phyloP scores from a whole-genome alignment of 306 rosid species.

The Quercus glauca region DNA sequence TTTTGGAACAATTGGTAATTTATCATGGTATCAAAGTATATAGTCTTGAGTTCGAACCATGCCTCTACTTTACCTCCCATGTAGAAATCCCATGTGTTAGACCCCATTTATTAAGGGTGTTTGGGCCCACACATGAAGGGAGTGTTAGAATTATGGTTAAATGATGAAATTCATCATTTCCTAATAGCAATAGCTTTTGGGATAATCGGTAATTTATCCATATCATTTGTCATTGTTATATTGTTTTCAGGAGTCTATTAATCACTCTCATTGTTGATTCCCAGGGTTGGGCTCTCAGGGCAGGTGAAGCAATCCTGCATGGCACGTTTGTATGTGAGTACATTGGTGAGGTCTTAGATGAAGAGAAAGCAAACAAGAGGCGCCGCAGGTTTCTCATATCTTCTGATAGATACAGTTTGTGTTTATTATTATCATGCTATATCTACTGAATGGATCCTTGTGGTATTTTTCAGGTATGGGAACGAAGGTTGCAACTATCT shows the following conservation, averaged over 20 bases:
- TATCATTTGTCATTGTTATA: constrained; percentile 13
- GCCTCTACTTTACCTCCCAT: too few species aligned
- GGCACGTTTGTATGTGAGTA: constrained; percentile 94
- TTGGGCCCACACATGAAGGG: too few species aligned
- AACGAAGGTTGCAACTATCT: constrained; percentile 54
- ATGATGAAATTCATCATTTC: too few species aligned
- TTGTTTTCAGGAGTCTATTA: constrained; percentile 25
- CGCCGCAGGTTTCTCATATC: constrained; percentile 53
- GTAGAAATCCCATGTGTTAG: too few species aligned
- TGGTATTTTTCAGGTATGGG: constrained; percentile 52
- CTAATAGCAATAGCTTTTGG: too few species aligned
- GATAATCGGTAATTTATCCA: too few species aligned
- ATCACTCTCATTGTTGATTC: constrained; percentile 21
- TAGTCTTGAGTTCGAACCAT: too few species aligned
- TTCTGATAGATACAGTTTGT: constrained; percentile 18
- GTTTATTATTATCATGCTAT: constrained; percentile 6
- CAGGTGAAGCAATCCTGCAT: constrained; percentile 79
- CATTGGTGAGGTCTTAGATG: constrained; percentile 83
- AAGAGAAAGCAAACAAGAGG: constrained; percentile 66
- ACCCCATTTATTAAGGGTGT: too few species aligned
- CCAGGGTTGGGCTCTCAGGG: constrained; percentile 96
- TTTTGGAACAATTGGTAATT: too few species aligned
- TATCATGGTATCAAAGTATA: too few species aligned
- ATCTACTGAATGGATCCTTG: constrained; percentile 22
- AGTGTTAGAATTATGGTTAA: too few species aligned